Evolutionary conservation across 345 rosid species (phyloP).

Genomic region (Aquilaria malaccensis): DNA sequence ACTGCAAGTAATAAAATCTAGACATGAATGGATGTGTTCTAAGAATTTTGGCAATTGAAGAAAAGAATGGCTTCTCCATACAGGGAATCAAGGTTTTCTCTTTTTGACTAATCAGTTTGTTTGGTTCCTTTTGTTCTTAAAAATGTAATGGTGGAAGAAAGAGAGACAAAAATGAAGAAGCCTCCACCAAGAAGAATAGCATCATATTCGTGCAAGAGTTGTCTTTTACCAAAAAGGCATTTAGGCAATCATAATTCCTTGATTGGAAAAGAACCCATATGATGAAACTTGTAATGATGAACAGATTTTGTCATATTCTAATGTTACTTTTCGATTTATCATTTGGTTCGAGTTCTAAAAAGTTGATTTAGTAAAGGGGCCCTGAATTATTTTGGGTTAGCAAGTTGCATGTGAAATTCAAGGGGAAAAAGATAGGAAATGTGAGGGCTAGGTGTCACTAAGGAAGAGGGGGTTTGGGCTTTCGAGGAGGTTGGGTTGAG

Average conservation of each 20-base stretch:
- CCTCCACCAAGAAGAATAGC: neutral
- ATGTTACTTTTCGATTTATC: conserved; percentile 16
- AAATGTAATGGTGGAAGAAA: neutral
- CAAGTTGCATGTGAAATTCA: too few species aligned
- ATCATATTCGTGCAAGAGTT: conserved; percentile 5
- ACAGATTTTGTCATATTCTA: conserved; percentile 17
- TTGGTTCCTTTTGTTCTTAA: neutral
- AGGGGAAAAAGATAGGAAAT: too few species aligned
- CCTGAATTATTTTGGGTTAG: too few species aligned
- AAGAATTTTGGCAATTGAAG: too few species aligned
- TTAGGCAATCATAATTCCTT: neutral
- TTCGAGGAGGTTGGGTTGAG: too few species aligned
- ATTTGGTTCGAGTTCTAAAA: conserved; percentile 10
- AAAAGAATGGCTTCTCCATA: neutral
- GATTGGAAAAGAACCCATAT: neutral
- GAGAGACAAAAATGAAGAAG: neutral
- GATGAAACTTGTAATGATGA: conserved; percentile 19
- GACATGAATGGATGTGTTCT: too few species aligned
- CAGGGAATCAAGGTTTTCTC: neutral
- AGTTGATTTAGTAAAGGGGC: too few species aligned
- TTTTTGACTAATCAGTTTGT: neutral
- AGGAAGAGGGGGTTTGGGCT: too few species aligned
- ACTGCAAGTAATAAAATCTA: too few species aligned
- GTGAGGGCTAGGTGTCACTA: too few species aligned
- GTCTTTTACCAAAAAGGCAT: neutral